Evolutionary conservation across 2,329 filamentous ascomycete species (phyloP), one percentile per base, ranked within the genome.

Genomic region (Phialophora macrospora): DNA sequence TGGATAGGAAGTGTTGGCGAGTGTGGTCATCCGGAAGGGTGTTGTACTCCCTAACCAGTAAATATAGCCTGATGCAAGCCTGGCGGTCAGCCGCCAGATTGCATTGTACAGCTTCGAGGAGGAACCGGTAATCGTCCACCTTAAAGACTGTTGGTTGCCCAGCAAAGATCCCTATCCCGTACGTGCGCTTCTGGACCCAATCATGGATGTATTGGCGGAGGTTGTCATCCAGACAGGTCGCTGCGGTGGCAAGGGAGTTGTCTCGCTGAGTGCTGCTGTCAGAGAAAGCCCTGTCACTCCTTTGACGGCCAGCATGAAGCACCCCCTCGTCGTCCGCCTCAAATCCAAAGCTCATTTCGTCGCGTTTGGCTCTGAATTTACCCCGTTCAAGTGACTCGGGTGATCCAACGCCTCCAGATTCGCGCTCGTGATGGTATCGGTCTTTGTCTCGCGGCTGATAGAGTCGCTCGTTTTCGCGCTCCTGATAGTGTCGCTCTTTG

Each of bases 81-180:
- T 51, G 28, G 7, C 51, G 38, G 32, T 55, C 49, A 1, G n/a
- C 5, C 12, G 22, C 20, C 2, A 46, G 1, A 11, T 56, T 38
- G 8, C 46, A 64, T 34, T 49, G 41, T 30, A 60, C 26, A 1
- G 62, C 62, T 48, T 54, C 62, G 9, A 64, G 56, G 22, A 64
- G 56, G 51, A 60, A 56, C n/a, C 20, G 48, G 28, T 32, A 64
- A 26, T 64, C 62, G 34, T 60, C 22, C 4, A 44, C 28, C 2
- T 12, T 8, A 22, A 60, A 51, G 11, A 60, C 20, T 1, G 55
- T 20, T n/a, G 4, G 24, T 41, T 41, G 28, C 5, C 8, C 38
- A 44, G 38, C 14, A 44, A 44, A 17, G 17, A 44, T n/a, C 38
- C 14, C 14, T 44, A 44, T 44, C 38, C 38, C 38, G 38, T n/a